A percentile compares a stretch with the other conserved stretches of the same genome.
Conservation (phyloP, 805 yeast genomes). For the Kodamaea restingae region DNA sequence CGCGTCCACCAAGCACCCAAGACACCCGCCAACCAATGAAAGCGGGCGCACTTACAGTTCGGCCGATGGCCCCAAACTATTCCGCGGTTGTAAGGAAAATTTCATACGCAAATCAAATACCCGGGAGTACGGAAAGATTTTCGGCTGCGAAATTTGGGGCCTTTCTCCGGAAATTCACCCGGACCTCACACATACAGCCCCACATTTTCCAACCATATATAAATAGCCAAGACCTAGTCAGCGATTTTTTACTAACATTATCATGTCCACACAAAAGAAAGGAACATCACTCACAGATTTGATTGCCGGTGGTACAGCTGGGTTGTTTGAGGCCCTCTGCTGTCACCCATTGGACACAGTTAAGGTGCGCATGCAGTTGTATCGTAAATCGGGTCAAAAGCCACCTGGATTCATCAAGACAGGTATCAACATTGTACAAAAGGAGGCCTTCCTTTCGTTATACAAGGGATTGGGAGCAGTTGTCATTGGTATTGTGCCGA, state of each 20-base stretch:
- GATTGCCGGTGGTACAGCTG: conserved; percentile 96
- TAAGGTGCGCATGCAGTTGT: conserved; percentile 95
- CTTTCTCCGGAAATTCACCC: conserved; percentile 6
- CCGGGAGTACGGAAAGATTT: conserved; percentile 7
- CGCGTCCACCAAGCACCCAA: too few relatives aligned
- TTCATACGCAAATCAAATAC: conserved; percentile 6
- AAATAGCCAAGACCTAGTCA: conserved; percentile 2
- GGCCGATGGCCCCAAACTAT: too few relatives aligned
- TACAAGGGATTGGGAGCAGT: conserved; percentile 98
- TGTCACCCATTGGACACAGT: conserved; percentile 98
- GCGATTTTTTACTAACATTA: too few relatives aligned
- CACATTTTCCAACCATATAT: conserved; percentile 3
- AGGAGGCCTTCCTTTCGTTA: conserved; percentile 80
- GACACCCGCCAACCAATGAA: neutral
- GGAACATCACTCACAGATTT: conserved; percentile 55
- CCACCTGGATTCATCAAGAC: conserved; percentile 86
- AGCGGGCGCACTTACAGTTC: too few relatives aligned
- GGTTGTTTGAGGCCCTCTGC: conserved; percentile 92
- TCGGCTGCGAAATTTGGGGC: conserved; percentile 3
- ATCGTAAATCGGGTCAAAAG: conserved; percentile 64
- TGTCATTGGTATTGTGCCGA: conserved; percentile 94
- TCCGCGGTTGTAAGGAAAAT: conserved; percentile 4
- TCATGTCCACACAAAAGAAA: conserved; percentile 23
- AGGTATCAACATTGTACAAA: conserved; percentile 69
- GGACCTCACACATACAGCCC: conserved; percentile 3